These are phyloP conservation scores for Cercospora brassicicola DNA, from an alignment of 2,329 filamentous ascomycete genomes.

Conservation along the genomic window DNA sequence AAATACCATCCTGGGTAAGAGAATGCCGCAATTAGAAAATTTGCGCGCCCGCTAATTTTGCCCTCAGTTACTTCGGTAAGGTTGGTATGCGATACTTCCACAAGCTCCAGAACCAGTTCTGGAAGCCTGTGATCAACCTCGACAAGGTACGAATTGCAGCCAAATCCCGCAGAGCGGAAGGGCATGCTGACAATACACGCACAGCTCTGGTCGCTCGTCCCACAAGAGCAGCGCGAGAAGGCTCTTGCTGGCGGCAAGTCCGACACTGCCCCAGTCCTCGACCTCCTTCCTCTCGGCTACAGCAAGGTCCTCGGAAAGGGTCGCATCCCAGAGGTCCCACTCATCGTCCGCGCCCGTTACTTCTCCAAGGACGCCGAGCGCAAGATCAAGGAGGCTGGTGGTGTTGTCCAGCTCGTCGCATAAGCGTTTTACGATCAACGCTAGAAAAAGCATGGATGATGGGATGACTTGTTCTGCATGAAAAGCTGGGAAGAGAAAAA, in stretches of 20 bases:
- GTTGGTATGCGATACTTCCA: constrained; percentile 70
- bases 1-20: constrained; percentile 80
- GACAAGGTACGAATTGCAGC: constrained; percentile 71
- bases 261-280: constrained; percentile 94
- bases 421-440: constrained; percentile 51
- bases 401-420: constrained; percentile 92
- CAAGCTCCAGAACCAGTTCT: constrained; percentile 92
- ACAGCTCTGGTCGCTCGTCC: constrained; percentile 93
- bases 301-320: constrained; percentile 99
- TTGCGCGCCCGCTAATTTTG: not conserved
- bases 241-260: constrained; percentile 85
- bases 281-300: constrained; percentile 96
- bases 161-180: not conserved
- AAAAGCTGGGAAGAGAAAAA: constrained; percentile 22
- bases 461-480: constrained; percentile 21
- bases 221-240: constrained; percentile 85
- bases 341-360: constrained; percentile 93
- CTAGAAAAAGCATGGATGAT: constrained; percentile 14
- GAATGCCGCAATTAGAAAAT: no score
- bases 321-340: constrained; percentile 84
- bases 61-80: constrained; percentile 70
- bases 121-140: constrained; percentile 98
- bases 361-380: constrained; percentile 94
- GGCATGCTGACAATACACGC: not conserved
- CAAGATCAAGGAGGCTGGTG: constrained; percentile 98